Evolutionary conservation across 345 rosid species (phyloP), one percentile per base, ranked within the genome.

Genomic region (Dipteronia dyeriana): DNA sequence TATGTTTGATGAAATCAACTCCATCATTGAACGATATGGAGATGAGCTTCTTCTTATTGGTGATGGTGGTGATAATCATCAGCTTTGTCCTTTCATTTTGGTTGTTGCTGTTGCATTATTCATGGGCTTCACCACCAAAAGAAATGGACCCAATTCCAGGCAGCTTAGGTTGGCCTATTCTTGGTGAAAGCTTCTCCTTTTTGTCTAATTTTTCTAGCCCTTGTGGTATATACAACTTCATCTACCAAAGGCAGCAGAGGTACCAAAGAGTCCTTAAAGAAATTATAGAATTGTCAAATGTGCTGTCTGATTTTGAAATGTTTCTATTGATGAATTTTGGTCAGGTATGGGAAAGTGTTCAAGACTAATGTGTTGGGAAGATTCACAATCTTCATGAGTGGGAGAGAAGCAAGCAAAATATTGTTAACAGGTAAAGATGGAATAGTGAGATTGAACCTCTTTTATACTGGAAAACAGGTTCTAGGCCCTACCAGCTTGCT

Each of bases 361-460:
- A 89, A 89, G 85, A 84, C 83, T 41, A 79, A 41, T 57, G 86
- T 84, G 22, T 76, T 88, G 85, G 92, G 92, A 66, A 88, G 95
- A 76, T 86, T 60, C 79, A 84, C 86, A 0, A 87, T 89, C 9
- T 83, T 89, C 84, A 86, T 85, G 92, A 89, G 91, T 0, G 91
- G 92, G n/a, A 84, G 92, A 78, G 92, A 88, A 83, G 89, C 91
- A 56, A 79, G 88, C 83, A 87, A 88, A 82, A 91, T 88, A 54
- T 70, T 91, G 82, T 76, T 91, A 53, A 85, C 95, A 13, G 92
- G 95, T 5, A 89, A 91, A 86, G 91, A 91, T 57, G 92, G 94
- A 75, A 79, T 90, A 80, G 90, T 89, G 84, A 91, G 92, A 66
- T 84, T 89, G 82, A 91, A 89, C 85, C 90, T 89, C 2, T 89